Evolutionary conservation across 1,284 basidiomycete genomes (phyloP).

Genomic region (Afroboletus lepidellus): DNA sequence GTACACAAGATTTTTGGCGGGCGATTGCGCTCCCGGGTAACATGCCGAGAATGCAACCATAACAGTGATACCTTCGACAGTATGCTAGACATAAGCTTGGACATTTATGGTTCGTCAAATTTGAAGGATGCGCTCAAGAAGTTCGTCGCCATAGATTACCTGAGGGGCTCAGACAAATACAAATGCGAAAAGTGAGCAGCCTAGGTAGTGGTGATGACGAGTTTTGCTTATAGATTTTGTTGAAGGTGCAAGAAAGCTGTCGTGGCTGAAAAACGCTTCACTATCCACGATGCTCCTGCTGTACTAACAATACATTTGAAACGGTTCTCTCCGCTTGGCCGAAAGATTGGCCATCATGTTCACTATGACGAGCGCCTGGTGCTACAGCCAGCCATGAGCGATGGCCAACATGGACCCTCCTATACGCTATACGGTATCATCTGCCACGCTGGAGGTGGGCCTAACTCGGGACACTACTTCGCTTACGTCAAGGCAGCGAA

Average conservation of each 20-base stretch:
- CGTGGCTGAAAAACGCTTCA: conserved; percentile 85
- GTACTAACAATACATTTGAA: conserved; percentile 98
- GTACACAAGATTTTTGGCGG: conserved; percentile 96
- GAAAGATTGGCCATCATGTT: conserved; percentile 80
- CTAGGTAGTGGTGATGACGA: background rate
- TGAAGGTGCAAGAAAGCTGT: conserved; percentile 86
- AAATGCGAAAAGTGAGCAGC: conserved; percentile 92
- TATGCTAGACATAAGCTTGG: conserved; percentile 90
- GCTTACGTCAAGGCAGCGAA: conserved; percentile 77
- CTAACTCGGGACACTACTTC: conserved; percentile 96
- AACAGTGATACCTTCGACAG: conserved; percentile 97
- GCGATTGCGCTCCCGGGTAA: conserved; percentile 87
- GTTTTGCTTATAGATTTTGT: conserved; percentile 6
- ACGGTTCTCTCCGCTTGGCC: conserved; percentile 88
- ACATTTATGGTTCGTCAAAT: conserved; percentile 67
- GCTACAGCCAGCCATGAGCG: conserved; percentile 83
- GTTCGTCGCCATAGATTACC: conserved; percentile 80
- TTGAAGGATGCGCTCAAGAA: conserved; percentile 78
- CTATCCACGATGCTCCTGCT: conserved; percentile 82
- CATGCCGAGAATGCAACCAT: conserved; percentile 81
- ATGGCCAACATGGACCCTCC: conserved; percentile 68
- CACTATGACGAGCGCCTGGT: conserved; percentile 80
- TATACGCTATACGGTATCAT: conserved; percentile 93
- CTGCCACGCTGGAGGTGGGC: conserved; percentile 89
- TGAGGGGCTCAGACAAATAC: conserved; percentile 95